These are phyloP conservation scores for Solanum chaucha DNA, from an alignment of 257 asterid genomes.

Conservation along the genomic window DNA sequence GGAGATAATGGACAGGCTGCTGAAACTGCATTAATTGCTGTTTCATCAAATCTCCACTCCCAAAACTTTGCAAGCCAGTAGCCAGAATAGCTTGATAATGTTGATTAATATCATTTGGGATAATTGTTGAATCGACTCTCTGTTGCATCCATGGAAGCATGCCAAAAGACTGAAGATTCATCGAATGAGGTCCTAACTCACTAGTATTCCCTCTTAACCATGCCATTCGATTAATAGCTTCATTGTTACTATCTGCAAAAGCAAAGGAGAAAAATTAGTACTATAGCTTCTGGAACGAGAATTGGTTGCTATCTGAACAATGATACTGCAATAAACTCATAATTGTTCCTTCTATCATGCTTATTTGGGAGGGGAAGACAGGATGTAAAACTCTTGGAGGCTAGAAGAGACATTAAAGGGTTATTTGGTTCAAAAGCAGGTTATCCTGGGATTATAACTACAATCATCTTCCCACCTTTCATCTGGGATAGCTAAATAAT, in stretches of 20 bases:
- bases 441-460: background rate
- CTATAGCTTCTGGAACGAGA: background rate
- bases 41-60: constrained; percentile 51
- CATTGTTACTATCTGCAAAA: constrained; percentile 50
- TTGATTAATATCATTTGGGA: constrained; percentile 59
- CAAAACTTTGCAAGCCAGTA: constrained; percentile 51
- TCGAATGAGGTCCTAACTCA: constrained; percentile 59
- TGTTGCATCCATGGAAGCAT: constrained; percentile 87
- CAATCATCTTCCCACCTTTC: background rate
- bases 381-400: background rate
- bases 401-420: background rate
- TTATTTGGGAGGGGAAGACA: background rate
- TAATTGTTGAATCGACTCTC: constrained; percentile 52
- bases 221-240: constrained; percentile 63
- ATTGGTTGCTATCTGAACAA: background rate
- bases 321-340: background rate
- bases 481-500: background rate
- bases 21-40: constrained; percentile 67
- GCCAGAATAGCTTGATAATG: constrained; percentile 81
- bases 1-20: constrained; percentile 66
- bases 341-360: background rate
- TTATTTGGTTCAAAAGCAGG: background rate
- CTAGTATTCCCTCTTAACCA: constrained; percentile 80
- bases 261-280: background rate
- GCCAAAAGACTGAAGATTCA: constrained; percentile 58